A percentile compares a stretch with the other conserved stretches of the same genome.
These are phyloP conservation scores for Gloeophyllum trabeum DNA, from an alignment of 768 basidiomycete genomes.

Conservation along the genomic window DNA sequence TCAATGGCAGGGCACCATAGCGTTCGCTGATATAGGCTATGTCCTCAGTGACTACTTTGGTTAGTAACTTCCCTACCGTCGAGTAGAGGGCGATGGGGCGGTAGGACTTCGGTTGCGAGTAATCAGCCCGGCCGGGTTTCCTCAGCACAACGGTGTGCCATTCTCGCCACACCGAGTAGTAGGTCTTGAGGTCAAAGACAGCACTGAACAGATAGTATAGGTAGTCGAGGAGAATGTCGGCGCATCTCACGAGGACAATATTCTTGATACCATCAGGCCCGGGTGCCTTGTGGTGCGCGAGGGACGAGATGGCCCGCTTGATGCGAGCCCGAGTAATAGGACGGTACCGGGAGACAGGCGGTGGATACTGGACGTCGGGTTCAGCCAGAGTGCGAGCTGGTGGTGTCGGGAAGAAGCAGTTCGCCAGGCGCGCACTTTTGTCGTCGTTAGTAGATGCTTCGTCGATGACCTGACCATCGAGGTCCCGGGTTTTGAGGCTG, in stretches of 20 bases:
- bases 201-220: conserved; percentile 12
- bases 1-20: conserved; percentile 20
- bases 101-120: conserved; percentile 21
- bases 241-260: conserved; percentile 7
- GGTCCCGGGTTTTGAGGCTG: conserved; percentile 3
- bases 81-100: conserved; percentile 25
- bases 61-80: conserved; percentile 18
- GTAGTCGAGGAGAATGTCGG: conserved; percentile 4
- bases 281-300: conserved; percentile 13
- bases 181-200: conserved; percentile 1
- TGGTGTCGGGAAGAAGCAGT: conserved; percentile 14
- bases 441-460: conserved; percentile 9
- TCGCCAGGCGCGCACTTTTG: conserved; percentile 11
- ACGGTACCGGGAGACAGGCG: background rate
- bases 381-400: conserved; percentile 1
- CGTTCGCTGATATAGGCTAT: conserved; percentile 16
- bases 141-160: conserved; percentile 19
- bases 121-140: conserved; percentile 24
- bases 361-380: conserved; percentile 5
- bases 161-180: conserved; percentile 9
- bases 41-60: conserved; percentile 12
- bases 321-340: conserved; percentile 11
- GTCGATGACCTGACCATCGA: conserved; percentile 1
- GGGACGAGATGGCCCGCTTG: background rate
- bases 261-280: conserved; percentile 15